Conservation (phyloP, 2,329 filamentous ascomycete species). For the Coniochaeta sp. region DNA sequence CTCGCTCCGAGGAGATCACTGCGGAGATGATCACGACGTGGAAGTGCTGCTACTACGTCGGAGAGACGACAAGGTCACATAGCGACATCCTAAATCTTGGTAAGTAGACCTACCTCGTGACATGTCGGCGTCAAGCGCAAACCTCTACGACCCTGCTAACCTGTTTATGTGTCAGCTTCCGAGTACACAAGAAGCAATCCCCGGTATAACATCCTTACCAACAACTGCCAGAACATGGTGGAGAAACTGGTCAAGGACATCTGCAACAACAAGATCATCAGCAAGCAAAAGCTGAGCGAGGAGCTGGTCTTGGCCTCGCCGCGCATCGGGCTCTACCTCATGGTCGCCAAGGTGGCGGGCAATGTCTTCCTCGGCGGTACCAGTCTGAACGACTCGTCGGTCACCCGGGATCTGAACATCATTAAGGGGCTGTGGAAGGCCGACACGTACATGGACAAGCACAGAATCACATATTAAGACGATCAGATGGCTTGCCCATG, state of each 20-base stretch:
- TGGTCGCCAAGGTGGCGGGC: conserved; percentile 17
- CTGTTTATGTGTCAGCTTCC: neutral
- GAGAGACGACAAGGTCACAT: conserved; percentile 22
- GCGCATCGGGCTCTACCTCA: conserved; percentile 21
- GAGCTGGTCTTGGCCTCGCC: conserved; percentile 19
- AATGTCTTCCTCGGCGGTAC: conserved; percentile 14
- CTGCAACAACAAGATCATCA: conserved; percentile 22
- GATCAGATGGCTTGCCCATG: neutral
- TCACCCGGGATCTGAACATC: conserved; percentile 14
- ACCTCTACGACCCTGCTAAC: neutral
- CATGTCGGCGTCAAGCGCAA: too few relatives aligned
- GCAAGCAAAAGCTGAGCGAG: conserved; percentile 21
- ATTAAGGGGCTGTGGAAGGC: conserved; percentile 13
- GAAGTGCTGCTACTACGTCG: conserved; percentile 22
- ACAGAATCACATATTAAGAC: neutral
- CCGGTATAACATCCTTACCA: conserved; percentile 20
- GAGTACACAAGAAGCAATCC: conserved; percentile 14
- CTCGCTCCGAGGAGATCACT: conserved; percentile 20
- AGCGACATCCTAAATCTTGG: conserved; percentile 20
- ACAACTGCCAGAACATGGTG: conserved; percentile 23
- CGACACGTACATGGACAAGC: neutral
- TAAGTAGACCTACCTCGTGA: conserved; percentile 5
- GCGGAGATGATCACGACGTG: conserved; percentile 18
- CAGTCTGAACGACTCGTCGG: conserved; percentile 11
- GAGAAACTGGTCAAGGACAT: conserved; percentile 21